Percentiles rank a stretch among this genome's conserved stretches.
Evolutionary conservation across 148 eudicot species (phyloP).

Genomic region (Vaccinium darrowii): DNA sequence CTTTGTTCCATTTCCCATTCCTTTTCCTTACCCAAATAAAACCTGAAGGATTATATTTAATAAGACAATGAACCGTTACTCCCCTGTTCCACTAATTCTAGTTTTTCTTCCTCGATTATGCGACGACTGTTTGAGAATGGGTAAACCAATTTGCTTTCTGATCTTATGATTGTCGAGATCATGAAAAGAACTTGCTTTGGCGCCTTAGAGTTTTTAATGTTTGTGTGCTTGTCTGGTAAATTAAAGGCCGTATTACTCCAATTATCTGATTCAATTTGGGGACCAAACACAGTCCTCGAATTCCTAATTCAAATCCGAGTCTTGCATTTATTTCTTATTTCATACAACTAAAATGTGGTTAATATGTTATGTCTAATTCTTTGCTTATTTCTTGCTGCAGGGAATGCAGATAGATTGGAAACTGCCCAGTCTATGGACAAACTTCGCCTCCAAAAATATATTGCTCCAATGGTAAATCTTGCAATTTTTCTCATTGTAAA

Average conservation of each 20-base stretch:
- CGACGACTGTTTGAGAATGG: not conserved
- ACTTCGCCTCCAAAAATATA: constrained; percentile 36
- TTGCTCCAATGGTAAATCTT: constrained; percentile 39
- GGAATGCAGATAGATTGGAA: constrained; percentile 25
- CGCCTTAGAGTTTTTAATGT: not conserved
- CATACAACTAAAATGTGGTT: not conserved
- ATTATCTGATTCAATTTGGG: not conserved
- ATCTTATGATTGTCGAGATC: not conserved
- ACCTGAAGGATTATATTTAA: not conserved
- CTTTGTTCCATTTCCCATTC: not conserved
- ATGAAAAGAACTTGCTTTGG: constrained; percentile 3
- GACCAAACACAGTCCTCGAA: not conserved
- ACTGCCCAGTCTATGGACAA: constrained; percentile 30
- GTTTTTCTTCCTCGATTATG: not conserved
- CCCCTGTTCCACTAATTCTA: not conserved
- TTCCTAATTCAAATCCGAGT: not conserved
- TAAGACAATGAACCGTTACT: not conserved
- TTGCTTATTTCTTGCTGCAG: constrained; percentile 39
- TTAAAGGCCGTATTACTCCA: not conserved
- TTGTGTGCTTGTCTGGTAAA: not conserved
- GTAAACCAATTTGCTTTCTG: not conserved
- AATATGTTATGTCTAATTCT: constrained; percentile 8
- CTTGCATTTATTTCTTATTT: not conserved
- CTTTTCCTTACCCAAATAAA: not conserved
- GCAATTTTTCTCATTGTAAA: not conserved